Percentiles rank a stretch among this genome's conserved stretches.
phyloP scores from a whole-genome alignment of 2,329 filamentous ascomycete genomes.

The Colletotrichum sp. region DNA sequence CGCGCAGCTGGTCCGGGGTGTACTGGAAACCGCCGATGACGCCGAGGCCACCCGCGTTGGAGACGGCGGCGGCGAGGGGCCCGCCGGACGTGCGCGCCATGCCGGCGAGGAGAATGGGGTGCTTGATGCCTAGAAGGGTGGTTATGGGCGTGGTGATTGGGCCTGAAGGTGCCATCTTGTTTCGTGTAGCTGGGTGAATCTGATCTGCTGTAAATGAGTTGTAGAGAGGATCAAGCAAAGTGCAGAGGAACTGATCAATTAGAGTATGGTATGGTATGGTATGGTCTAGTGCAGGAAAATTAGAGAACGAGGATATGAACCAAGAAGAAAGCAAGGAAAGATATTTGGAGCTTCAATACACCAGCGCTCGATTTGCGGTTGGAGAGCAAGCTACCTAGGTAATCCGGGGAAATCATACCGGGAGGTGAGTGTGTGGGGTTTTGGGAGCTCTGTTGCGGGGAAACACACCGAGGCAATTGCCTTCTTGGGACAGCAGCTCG shows the following conservation, averaged over 20 bases:
- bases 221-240: not conserved
- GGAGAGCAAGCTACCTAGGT: slow-evolving; percentile 29
- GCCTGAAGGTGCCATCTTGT: slow-evolving; percentile 44
- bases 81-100: slow-evolving; percentile 89
- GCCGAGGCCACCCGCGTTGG: slow-evolving; percentile 84
- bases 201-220: not conserved
- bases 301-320: not conserved
- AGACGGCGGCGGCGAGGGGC: slow-evolving; percentile 81
- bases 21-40: slow-evolving; percentile 76
- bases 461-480: slow-evolving; percentile 36
- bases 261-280: not conserved
- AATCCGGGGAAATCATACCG: slow-evolving; percentile 14
- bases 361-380: slow-evolving; percentile 12
- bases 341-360: not conserved
- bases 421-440: slow-evolving; percentile 8
- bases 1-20: slow-evolving; percentile 74
- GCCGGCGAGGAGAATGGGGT: slow-evolving; percentile 90
- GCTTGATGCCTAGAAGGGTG: slow-evolving; percentile 78
- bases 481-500: slow-evolving; percentile 33
- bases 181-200: not conserved
- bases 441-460: slow-evolving; percentile 29
- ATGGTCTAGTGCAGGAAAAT: not conserved
- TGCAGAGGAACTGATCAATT: not conserved
- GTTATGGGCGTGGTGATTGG: slow-evolving; percentile 80
- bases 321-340: not conserved